A percentile compares a stretch with the other conserved stretches of the same genome.
Conservation (phyloP, 1,284 basidiomycete genomes). For the Tilletia indica region DNA sequence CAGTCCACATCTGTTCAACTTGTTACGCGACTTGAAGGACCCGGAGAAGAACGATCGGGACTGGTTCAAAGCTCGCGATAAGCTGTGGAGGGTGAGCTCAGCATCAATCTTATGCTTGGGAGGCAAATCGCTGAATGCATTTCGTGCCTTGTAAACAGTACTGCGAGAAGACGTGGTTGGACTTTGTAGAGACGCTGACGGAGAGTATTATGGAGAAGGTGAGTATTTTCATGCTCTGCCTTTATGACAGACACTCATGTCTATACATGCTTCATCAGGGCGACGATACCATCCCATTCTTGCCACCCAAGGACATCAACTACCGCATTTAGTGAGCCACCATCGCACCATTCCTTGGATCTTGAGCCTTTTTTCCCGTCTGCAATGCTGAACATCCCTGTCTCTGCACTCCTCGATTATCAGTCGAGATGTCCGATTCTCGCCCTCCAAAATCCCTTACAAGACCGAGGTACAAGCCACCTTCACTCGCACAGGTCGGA, state of each 20-base stretch:
- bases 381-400: neutral
- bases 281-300: slow-evolving; percentile 19
- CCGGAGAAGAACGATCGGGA: slow-evolving; percentile 21
- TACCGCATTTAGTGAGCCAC: slow-evolving; percentile 21
- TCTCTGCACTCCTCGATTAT: neutral
- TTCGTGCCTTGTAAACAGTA: neutral
- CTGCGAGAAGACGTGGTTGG: slow-evolving; percentile 18
- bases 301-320: slow-evolving; percentile 18
- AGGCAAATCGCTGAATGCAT: neutral
- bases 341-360: neutral
- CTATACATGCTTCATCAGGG: neutral
- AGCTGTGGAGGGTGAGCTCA: slow-evolving; percentile 3
- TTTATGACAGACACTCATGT: too few species aligned
- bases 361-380: neutral
- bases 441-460: slow-evolving; percentile 17
- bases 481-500: slow-evolving; percentile 18
- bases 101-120: too few species aligned
- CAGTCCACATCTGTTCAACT: slow-evolving; percentile 17
- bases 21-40: slow-evolving; percentile 15
- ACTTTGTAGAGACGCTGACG: slow-evolving; percentile 17
- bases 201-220: slow-evolving; percentile 18
- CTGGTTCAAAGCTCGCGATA: slow-evolving; percentile 20
- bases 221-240: neutral
- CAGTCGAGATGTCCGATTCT: slow-evolving; percentile 18
- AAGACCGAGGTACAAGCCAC: slow-evolving; percentile 17